Conservation (phyloP, 2,329 filamentous ascomycete genomes). For the Diatrype stigma region DNA sequence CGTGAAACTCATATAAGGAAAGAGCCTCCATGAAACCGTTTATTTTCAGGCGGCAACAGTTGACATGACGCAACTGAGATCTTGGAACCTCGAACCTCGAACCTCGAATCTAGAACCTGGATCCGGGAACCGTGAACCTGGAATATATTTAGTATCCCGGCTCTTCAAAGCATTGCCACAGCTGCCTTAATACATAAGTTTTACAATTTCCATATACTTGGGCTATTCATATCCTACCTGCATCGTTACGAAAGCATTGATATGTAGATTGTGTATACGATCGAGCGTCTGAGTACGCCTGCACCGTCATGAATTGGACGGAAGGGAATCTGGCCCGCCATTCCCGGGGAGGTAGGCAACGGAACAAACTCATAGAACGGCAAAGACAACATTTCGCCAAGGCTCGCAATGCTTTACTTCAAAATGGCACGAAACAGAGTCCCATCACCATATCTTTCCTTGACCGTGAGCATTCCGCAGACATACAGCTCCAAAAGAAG, state of each 20-base stretch:
- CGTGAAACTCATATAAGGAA: neutral
- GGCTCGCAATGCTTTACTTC: constrained; percentile 30
- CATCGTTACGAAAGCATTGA: constrained; percentile 11
- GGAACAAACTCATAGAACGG: constrained; percentile 31
- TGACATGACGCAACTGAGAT: no score
- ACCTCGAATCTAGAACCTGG: no score
- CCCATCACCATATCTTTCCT: constrained; percentile 30
- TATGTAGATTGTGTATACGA: constrained; percentile 5
- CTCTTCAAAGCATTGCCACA: no score
- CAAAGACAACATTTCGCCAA: constrained; percentile 46
- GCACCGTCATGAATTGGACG: constrained; percentile 44
- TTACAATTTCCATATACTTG: no score
- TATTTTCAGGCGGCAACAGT: neutral
- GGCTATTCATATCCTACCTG: neutral
- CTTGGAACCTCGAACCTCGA: no score
- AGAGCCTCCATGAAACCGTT: neutral
- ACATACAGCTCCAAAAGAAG: neutral
- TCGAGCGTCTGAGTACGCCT: neutral
- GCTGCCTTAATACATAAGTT: neutral
- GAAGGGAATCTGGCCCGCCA: constrained; percentile 42
- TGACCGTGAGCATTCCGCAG: constrained; percentile 3
- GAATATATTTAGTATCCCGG: no score
- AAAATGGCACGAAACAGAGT: constrained; percentile 22
- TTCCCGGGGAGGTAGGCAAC: constrained; percentile 30
- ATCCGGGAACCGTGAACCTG: no score